Conservation (phyloP, 208 protist species). For the Leishmania tarentolae region DNA sequence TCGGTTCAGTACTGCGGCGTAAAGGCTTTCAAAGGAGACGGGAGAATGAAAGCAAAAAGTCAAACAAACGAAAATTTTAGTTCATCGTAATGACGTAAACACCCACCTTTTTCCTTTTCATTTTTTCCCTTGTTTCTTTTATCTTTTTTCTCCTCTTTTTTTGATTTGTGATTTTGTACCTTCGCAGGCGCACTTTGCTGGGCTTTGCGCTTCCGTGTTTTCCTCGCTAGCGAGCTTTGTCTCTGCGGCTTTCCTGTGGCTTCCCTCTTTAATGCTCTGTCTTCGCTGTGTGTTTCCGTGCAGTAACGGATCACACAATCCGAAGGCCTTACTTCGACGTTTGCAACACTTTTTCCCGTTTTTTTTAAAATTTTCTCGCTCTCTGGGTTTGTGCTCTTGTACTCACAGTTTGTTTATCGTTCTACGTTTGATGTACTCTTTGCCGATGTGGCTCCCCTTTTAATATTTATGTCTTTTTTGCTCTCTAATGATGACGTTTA, state of each 20-base stretch:
- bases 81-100: not conserved
- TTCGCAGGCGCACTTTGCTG: not conserved
- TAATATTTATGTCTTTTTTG: not conserved
- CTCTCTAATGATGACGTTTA: not conserved
- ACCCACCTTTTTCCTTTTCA: not conserved
- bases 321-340: not conserved
- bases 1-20: not conserved
- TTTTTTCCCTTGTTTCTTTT: not conserved
- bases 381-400: too few relatives aligned
- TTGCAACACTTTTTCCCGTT: not conserved
- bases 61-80: not conserved
- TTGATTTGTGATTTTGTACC: not conserved
- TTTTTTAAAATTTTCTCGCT: not conserved
- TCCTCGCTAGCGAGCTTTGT: not conserved
- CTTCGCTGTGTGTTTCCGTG: not conserved
- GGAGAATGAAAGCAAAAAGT: not conserved
- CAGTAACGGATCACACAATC: not conserved
- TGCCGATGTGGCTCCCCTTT: not conserved
- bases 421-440: not conserved
- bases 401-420: not conserved
- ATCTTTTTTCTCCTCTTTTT: not conserved
- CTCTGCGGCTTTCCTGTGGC: not conserved
- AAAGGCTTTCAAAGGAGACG: not conserved
- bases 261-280: not conserved
- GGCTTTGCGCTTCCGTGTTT: not conserved